These are phyloP conservation scores for Fusarium buharicum DNA, from an alignment of 2,329 filamentous ascomycete species.

Conservation along the genomic window DNA sequence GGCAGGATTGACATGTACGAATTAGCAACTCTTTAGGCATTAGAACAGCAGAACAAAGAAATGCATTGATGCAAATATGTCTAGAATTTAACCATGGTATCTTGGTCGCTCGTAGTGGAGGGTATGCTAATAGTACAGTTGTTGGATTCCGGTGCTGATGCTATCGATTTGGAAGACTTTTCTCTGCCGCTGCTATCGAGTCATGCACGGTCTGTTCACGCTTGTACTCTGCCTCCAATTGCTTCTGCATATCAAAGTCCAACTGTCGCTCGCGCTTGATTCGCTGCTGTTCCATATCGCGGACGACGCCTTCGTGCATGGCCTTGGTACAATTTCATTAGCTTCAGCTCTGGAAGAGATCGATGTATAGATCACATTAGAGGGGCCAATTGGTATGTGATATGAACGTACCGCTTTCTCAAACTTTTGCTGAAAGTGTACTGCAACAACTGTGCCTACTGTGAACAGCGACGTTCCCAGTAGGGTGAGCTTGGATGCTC, in stretches of 20 bases:
- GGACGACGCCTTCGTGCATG: conserved; percentile 94
- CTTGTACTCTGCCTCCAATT: conserved; percentile 87
- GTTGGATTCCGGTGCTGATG: not conserved
- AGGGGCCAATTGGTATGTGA: not conserved
- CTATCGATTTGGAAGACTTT: conserved; percentile 43
- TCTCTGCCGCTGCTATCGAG: conserved; percentile 46
- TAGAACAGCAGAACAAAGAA: conserved; percentile 41
- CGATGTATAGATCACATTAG: not conserved
- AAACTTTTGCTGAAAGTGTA: conserved; percentile 87
- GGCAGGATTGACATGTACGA: conserved; percentile 29
- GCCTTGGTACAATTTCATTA: conserved; percentile 63
- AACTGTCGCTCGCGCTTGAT: conserved; percentile 90
- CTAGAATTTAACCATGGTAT: conserved; percentile 17
- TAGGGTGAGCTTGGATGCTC: conserved; percentile 87
- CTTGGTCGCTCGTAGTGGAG: conserved; percentile 25
- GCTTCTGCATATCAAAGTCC: conserved; percentile 92
- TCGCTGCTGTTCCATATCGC: conserved; percentile 93
- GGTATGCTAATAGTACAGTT: conserved; percentile 23
- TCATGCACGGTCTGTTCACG: conserved; percentile 82
- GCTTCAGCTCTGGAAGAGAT: not conserved
- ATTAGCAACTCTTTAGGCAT: conserved; percentile 28
- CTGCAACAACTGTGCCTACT: conserved; percentile 79
- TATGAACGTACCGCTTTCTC: conserved; percentile 77
- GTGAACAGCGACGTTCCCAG: conserved; percentile 80
- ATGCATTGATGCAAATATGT: conserved; percentile 36